Conservation (phyloP, 2,329 filamentous ascomycete genomes). For the Pseudomassariella vexata region DNA sequence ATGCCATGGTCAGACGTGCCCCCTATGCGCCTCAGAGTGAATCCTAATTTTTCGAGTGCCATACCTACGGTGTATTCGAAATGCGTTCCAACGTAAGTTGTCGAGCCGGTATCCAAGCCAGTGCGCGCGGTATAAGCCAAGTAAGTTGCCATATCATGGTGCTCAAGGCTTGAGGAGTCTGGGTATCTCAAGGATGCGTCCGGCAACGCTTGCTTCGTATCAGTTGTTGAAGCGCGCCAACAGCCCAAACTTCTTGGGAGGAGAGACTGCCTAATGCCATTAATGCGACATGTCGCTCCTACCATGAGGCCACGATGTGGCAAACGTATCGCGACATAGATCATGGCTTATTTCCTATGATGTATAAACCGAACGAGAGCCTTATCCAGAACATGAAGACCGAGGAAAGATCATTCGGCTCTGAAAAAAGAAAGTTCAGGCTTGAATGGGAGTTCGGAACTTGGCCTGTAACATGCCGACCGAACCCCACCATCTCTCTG, state of each 20-base stretch:
- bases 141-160: constrained; percentile 61
- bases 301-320: too few relatives aligned
- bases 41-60: constrained; percentile 54
- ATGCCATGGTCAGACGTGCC: constrained; percentile 64
- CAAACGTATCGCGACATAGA: too few relatives aligned
- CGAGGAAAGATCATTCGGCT: too few relatives aligned
- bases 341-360: too few relatives aligned
- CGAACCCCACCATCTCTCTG: too few relatives aligned
- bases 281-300: too few relatives aligned
- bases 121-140: constrained; percentile 54
- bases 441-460: too few relatives aligned
- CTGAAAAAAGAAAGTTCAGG: too few relatives aligned
- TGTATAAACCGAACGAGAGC: too few relatives aligned
- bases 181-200: constrained; percentile 33
- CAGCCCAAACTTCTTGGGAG: constrained; percentile 8
- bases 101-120: constrained; percentile 48
- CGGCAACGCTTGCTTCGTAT: constrained; percentile 5
- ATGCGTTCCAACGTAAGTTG: constrained; percentile 64
- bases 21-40: constrained; percentile 60
- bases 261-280: too few relatives aligned
- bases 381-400: too few relatives aligned
- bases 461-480: too few relatives aligned
- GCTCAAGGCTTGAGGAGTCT: constrained; percentile 40
- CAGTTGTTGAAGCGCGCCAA: neutral
- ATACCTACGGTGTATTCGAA: constrained; percentile 67